Conservation (phyloP, 2,329 filamentous ascomycete species). For the Hypomyces perniciosus region DNA sequence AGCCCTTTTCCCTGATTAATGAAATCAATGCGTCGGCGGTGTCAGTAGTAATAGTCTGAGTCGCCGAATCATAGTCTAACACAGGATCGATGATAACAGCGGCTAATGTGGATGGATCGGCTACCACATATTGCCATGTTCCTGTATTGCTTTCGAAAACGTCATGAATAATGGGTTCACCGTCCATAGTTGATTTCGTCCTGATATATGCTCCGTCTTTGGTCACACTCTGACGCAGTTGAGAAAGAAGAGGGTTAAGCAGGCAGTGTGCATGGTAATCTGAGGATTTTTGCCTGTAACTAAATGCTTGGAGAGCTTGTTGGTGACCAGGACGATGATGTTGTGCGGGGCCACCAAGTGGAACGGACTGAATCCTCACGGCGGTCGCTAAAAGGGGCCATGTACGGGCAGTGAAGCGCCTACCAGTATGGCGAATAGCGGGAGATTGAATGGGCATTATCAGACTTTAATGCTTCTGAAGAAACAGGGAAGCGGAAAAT, state of each 20-base stretch:
- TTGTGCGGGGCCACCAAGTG: too few relatives aligned
- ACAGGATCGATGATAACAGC: slow-evolving; percentile 59
- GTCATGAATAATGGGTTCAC: slow-evolving; percentile 31
- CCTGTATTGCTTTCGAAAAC: slow-evolving; percentile 37
- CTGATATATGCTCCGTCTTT: not conserved
- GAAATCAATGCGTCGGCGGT: slow-evolving; percentile 48
- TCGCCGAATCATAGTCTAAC: slow-evolving; percentile 46
- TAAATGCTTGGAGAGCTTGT: too few relatives aligned
- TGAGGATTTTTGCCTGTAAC: too few relatives aligned
- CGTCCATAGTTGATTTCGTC: not conserved
- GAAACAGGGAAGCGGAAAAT: too few relatives aligned
- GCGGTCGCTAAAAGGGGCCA: too few relatives aligned
- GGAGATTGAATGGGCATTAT: slow-evolving; percentile 1
- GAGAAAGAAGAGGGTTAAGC: too few relatives aligned
- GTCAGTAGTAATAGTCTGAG: slow-evolving; percentile 38
- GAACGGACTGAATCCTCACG: too few relatives aligned
- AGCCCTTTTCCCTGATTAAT: slow-evolving; percentile 37
- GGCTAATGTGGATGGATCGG: slow-evolving; percentile 40
- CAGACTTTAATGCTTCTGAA: not conserved
- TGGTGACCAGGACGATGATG: too few relatives aligned
- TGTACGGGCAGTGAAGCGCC: too few relatives aligned
- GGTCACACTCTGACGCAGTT: not conserved
- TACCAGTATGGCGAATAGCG: not conserved
- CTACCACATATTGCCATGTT: slow-evolving; percentile 57
- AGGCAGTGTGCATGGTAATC: too few relatives aligned